Evolutionary conservation across 179 eudicot species (phyloP), one percentile per base, ranked within the genome.

Genomic region (Patellifolia procumbens): DNA sequence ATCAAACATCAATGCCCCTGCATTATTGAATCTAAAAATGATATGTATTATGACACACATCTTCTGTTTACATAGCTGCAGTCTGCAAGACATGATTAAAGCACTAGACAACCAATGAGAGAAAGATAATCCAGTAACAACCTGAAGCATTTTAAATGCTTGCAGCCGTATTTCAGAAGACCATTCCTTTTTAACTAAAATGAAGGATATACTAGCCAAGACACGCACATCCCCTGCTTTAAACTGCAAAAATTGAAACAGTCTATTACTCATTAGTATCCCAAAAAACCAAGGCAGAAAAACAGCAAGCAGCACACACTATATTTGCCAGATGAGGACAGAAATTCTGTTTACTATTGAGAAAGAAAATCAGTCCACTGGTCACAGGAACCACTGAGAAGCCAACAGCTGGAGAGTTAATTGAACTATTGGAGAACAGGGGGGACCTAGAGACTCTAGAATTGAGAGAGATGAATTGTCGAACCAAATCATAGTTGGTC

Each of bases 91-190:
- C 53, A 45, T 26, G 22, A 70, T 70, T 15, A 77, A 31, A 48
- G 48, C 72, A 19, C 42, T 43, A 69, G 37, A 39, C 74, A 43
- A 2, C 22, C 9, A 39, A 16, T 32, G 32, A 0, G 46, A 60
- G 45, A 39, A 22, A 28, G n/a, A 74, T 29, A 61, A 24, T 53
- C 37, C 17, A 62, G 42, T 56, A 69, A 72, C 35, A 75, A 94
- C 99, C 97, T 95, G 99, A 74, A 95, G 90, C 97, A 95, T 89
- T 86, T 93, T 95, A 77, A 86, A 88, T 52, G 99, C 98, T 49
- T 95, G 99, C 67, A 95, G 83, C 72, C 99, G 90, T 73, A 95
- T 88, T 87, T 90, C 99, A 72, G 94, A 87, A 72, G 99, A 88
- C 95, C 97, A 90, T 16, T 94, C 96, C 78, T 91, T 90, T 88